Evolutionary conservation across 2,329 filamentous ascomycete species (phyloP), one percentile per base, ranked within the genome.

Genomic region (Diaporthe amygdali): DNA sequence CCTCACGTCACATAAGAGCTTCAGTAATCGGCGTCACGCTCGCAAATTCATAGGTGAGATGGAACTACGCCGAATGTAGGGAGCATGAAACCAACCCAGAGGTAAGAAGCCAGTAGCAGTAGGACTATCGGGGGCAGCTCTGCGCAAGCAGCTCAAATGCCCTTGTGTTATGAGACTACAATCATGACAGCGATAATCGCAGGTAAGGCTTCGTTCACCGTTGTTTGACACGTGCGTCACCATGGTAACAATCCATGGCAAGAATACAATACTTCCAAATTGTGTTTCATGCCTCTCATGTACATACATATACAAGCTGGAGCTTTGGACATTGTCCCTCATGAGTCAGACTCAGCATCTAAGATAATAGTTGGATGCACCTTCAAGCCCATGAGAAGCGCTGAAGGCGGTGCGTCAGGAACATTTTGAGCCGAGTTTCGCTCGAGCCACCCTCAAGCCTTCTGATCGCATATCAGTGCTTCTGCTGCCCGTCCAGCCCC

Each of bases 401-500:
- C n/a, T n/a, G n/a, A n/a, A n/a, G n/a, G n/a, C n/a, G n/a, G n/a
- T n/a, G n/a, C n/a, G n/a, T n/a, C n/a, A n/a, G n/a, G n/a, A n/a
- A n/a, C n/a, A n/a, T n/a, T n/a, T n/a, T n/a, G n/a, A n/a, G n/a
- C n/a, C n/a, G n/a, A n/a, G n/a, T n/a, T n/a, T n/a, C n/a, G n/a
- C n/a, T n/a, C n/a, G n/a, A n/a, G n/a, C n/a, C n/a, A n/a, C n/a
- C n/a, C n/a, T n/a, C n/a, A n/a, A n/a, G n/a, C n/a, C n/a, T n/a
- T n/a, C n/a, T 30, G 22, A 30, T 32, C 41, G 44, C 55, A 6
- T 61, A 2, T 59, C 30, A 68, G 22, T 68, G 66, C 71, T 55
- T 37, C 47, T 67, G 20, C 34, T 70, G 59, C 68, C 76, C 79
- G 30, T 81, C 78, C 55, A 89, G 75, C 17, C 82, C 82, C 25